Base-by-base conservation (phyloP, 768 basidiomycete genomes). In the Boletus subcaerulescens region DNA sequence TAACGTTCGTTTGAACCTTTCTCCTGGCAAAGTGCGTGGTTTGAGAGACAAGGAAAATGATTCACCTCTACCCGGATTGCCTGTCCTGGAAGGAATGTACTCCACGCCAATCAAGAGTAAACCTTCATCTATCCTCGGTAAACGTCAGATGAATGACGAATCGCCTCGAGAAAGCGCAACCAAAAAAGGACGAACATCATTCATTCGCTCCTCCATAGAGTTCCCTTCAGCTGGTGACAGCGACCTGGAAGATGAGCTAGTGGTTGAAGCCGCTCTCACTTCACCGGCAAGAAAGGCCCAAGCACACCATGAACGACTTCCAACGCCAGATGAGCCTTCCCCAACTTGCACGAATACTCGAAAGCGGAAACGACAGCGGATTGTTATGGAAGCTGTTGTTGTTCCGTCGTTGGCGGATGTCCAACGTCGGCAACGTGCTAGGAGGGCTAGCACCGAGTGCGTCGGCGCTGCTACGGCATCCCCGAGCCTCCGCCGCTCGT, bases 41-140 rank as follows among this genome's bases (percentile, higher is more conserved):
- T 60, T 61, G 8, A 65, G 63, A 1, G 70, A 85, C 66, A 89
- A 89, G 70, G 87, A 90, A 65, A 89, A 89, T 61, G 54, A 68
- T 32, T 79, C 79, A 0, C 83, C 81, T 33, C 57, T 68, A 5
- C 60, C 61, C 10, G 53, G 63, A 29, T 66, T 72, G 45, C 71
- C 79, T 36, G 73, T 80, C 20, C 57, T 72, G 31, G 83, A 86
- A 53, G 76, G 79, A 31, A 74, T 81, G 45, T 75, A 73, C 2
- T 58, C 68, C 40, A 66, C 65, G 5, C 75, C 77, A 5, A 65
- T 60, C 29, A 58, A 63, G 48, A 65, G 39, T 22, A 62, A 57
- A 40, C 47, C 58, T 13, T 22, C 40, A 3, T 65, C 70, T 36
- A 50, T 69, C 22, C 66, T 77, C 32, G 74, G 80, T 57, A 85